Evolutionary conservation across 257 asterid species (phyloP), one percentile per base, ranked within the genome.

Genomic region (Sherardia arvensis): DNA sequence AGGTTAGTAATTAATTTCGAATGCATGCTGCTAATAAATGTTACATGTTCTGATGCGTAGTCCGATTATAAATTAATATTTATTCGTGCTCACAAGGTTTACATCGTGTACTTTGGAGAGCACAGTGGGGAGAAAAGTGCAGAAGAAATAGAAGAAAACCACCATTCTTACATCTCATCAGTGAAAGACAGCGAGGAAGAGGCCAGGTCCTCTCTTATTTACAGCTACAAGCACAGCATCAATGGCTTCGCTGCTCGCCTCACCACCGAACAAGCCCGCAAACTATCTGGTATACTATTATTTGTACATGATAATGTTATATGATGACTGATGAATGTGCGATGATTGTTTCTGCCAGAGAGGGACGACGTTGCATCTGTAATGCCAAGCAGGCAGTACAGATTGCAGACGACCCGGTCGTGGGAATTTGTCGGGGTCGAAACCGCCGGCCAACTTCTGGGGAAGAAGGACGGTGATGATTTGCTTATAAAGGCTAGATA

Each of bases 231-330:
- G 73, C 78, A 79, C 69, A 80, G 86, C 79, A 79, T 92, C 87
- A 88, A 92, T 73, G 98, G 98, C 73, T 92, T 92, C 33, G 95
- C 97, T 3, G 97, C 95, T 1, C 58, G 75, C 62, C 97, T 92
- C 71, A 77, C 97, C 11, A 68, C 81, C 3, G 54, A 67, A 7
- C 84, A 92, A 82, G 97, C 97, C 53, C 74, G 80, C 30, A 71
- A 54, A 43, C 75, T 88, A 15, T 86, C 97, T 29, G 67, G 98
- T 85, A 22, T 26, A 21, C 20, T 20, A 5, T 49, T 1, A 7
- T 49, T 49, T 49, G 8, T 7, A 7, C 8, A 5, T 18, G 8
- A 4, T 3, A 4, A 8, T 6, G 56, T 4, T n/a, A n/a, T n/a
- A n/a, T 49, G 56, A 14, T 1, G 20, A 48, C 7, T n/a, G 23